A percentile compares a stretch with the other conserved stretches of the same genome.
These are phyloP conservation scores for Parafenestella ontariensis DNA, from an alignment of 2,329 filamentous ascomycete species.

Conservation along the genomic window DNA sequence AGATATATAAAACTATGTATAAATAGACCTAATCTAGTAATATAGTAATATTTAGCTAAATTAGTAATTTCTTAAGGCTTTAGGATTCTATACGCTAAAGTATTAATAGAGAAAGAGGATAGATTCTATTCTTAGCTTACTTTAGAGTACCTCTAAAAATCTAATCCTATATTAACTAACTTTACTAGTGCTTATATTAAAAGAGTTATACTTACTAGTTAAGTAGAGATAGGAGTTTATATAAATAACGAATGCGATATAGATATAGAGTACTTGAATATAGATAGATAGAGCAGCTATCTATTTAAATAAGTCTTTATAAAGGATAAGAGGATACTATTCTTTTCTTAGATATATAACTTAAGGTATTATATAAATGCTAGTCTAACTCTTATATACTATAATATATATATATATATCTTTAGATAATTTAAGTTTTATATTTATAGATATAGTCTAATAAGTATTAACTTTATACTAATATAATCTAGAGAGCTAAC, in stretches of 20 bases:
- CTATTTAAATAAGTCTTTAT: slow-evolving; percentile 12
- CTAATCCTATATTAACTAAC: slow-evolving; percentile 9
- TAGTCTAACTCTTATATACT: too few species aligned
- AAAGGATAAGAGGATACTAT: slow-evolving; percentile 14
- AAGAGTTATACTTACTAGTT: neutral
- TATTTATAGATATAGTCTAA: too few species aligned
- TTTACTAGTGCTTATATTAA: slow-evolving; percentile 9
- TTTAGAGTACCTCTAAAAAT: slow-evolving; percentile 17
- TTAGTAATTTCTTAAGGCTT: slow-evolving; percentile 11
- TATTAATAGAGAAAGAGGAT: slow-evolving; percentile 8
- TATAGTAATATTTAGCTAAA: slow-evolving; percentile 8
- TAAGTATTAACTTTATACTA: too few species aligned
- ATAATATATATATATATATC: too few species aligned
- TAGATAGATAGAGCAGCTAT: slow-evolving; percentile 6
- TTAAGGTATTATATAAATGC: too few species aligned
- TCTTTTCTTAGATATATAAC: slow-evolving; percentile 11
- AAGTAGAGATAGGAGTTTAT: too few species aligned
- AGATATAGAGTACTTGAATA: slow-evolving; percentile 1
- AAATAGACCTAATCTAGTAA: too few species aligned
- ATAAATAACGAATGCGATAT: too few species aligned
- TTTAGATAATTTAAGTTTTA: too few species aligned
- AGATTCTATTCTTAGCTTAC: slow-evolving; percentile 9
- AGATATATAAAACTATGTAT: slow-evolving; percentile 2
- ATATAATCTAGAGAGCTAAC: too few species aligned
- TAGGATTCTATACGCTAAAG: slow-evolving; percentile 5